These are phyloP conservation scores for Penicillium manginii DNA, from an alignment of 495 filamentous ascomycete species.

Conservation along the genomic window DNA sequence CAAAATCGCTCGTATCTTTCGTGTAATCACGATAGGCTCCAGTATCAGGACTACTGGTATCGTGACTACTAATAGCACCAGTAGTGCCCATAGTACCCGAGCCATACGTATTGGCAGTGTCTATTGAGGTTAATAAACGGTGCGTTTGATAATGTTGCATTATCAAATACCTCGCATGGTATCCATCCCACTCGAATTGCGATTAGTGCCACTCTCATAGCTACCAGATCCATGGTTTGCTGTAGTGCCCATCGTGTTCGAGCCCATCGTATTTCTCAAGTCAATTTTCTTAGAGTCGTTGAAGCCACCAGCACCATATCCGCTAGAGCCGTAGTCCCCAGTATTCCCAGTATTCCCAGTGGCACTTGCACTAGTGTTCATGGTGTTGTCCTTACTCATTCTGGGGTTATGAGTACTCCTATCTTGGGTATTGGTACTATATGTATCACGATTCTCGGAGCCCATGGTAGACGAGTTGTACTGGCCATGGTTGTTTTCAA, in stretches of 20 bases:
- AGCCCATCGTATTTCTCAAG: not conserved
- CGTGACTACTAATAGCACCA: not conserved
- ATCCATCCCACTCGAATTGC: not conserved
- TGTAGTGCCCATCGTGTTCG: not conserved
- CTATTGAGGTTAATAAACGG: not conserved
- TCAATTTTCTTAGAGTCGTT: too few species aligned
- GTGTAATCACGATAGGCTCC: too few species aligned
- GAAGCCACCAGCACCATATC: too few species aligned
- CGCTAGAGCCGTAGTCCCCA: not conserved
- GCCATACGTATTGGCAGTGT: not conserved
- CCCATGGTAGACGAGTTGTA: conserved; percentile 12
- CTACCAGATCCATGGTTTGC: not conserved
- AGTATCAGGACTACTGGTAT: too few species aligned
- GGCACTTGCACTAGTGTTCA: conserved; percentile 6
- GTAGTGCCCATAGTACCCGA: not conserved
- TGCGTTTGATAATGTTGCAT: not conserved
- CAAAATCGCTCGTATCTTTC: too few species aligned
- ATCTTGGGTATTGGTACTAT: conserved; percentile 20
- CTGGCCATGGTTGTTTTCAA: conserved; percentile 17
- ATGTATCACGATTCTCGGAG: conserved; percentile 8
- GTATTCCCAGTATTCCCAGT: not conserved
- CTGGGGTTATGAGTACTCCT: not conserved
- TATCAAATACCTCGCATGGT: not conserved
- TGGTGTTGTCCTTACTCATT: conserved; percentile 5
- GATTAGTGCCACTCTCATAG: not conserved